Conservation (phyloP, 192 early-diverging fungal genomes). For the Endogone sp. region DNA sequence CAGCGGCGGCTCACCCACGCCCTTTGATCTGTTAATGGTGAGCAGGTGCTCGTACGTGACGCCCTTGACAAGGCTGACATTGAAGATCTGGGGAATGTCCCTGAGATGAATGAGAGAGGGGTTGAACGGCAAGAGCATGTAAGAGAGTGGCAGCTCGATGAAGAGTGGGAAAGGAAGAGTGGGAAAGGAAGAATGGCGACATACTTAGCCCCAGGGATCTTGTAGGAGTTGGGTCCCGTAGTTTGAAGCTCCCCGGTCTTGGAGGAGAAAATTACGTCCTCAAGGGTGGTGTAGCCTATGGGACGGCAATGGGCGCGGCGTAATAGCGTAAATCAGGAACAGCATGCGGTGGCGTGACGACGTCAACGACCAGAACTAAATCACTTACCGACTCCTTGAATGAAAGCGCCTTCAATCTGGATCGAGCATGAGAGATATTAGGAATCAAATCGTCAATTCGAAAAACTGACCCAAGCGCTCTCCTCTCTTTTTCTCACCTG, state of each 20-base stretch:
- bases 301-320: too few species aligned
- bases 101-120: constrained; percentile 5
- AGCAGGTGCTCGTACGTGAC: constrained; percentile 50
- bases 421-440: not conserved
- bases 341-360: too few species aligned
- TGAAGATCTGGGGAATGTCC: constrained; percentile 80
- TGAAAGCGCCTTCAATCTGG: constrained; percentile 87
- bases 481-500: constrained; percentile 1
- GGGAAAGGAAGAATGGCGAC: not conserved
- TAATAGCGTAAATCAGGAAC: too few species aligned
- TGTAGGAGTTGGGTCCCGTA: constrained; percentile 82
- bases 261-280: not conserved
- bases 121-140: not conserved
- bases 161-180: not conserved
- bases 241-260: constrained; percentile 70
- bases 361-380: too few species aligned
- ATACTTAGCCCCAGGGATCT: constrained; percentile 54
- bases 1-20: constrained; percentile 84
- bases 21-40: constrained; percentile 79
- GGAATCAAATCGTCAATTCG: not conserved
- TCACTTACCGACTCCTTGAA: constrained; percentile 81
- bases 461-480: too few species aligned
- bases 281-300: not conserved
- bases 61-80: constrained; percentile 60
- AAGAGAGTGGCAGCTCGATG: not conserved